Evolutionary conservation across 768 basidiomycete species (phyloP).

Genomic region (Pleurotus giganteus): DNA sequence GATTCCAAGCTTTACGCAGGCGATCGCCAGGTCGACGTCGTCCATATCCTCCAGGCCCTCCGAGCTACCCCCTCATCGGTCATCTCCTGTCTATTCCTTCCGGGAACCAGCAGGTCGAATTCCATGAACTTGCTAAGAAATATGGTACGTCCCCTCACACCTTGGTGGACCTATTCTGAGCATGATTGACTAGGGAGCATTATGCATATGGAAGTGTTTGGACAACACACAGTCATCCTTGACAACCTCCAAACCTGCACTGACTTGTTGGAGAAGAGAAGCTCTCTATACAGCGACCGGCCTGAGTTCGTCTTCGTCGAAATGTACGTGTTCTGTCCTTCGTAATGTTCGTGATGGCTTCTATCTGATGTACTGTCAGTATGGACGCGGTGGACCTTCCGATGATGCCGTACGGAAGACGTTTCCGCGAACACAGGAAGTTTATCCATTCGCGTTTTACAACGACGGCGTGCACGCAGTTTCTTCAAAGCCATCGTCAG

Average conservation of each 20-base stretch:
- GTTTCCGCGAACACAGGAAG: slow-evolving; percentile 49
- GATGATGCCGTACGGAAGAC: slow-evolving; percentile 28
- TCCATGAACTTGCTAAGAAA: slow-evolving; percentile 27
- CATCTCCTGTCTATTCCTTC: slow-evolving; percentile 33
- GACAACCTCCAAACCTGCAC: slow-evolving; percentile 22
- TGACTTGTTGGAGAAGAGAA: slow-evolving; percentile 25
- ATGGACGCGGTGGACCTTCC: background rate
- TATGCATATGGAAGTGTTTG: slow-evolving; percentile 20
- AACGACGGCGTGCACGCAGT: slow-evolving; percentile 31
- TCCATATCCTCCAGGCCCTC: slow-evolving; percentile 33
- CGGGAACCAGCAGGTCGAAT: slow-evolving; percentile 21
- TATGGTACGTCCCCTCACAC: slow-evolving; percentile 24
- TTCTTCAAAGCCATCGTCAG: slow-evolving; percentile 39
- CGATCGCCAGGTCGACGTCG: too few species aligned
- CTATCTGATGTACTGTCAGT: too few species aligned
- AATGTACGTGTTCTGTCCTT: slow-evolving; percentile 36
- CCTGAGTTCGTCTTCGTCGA: slow-evolving; percentile 18
- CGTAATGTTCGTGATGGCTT: too few species aligned
- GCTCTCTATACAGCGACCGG: slow-evolving; percentile 25
- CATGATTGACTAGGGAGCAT: slow-evolving; percentile 20
- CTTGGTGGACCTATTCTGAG: background rate
- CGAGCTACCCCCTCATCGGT: slow-evolving; percentile 34
- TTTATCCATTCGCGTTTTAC: slow-evolving; percentile 50
- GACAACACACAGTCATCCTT: slow-evolving; percentile 22
- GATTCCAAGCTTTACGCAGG: too few species aligned